Conservation (phyloP, 331 rosid species). For the Acacia pycnantha region DNA sequence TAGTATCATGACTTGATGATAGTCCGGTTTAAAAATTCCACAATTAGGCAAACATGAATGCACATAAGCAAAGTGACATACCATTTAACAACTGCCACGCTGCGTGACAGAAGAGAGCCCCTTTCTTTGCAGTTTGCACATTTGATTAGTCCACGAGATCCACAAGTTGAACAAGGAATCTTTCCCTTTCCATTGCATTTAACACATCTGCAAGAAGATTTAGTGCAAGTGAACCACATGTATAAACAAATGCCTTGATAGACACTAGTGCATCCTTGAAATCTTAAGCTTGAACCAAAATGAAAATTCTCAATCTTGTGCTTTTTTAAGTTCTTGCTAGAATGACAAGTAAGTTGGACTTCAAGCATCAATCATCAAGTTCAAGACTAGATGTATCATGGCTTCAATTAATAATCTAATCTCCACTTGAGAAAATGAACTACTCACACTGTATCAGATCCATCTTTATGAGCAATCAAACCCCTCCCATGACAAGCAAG, state of each 20-base stretch:
- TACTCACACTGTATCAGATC: constrained; percentile 86
- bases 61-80: constrained; percentile 37
- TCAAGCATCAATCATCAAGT: not conserved
- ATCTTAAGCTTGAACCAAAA: constrained; percentile 10
- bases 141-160: constrained; percentile 77
- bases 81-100: constrained; percentile 73
- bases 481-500: constrained; percentile 90
- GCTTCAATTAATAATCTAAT: constrained; percentile 15
- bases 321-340: not conserved
- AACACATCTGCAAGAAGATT: constrained; percentile 72
- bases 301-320: constrained; percentile 9
- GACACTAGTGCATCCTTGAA: constrained; percentile 26
- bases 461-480: constrained; percentile 92
- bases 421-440: constrained; percentile 13
- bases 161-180: constrained; percentile 81
- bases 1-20: not conserved
- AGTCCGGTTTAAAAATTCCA: not conserved
- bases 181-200: constrained; percentile 82
- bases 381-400: not conserved
- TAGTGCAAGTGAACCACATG: constrained; percentile 20
- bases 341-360: too few relatives aligned
- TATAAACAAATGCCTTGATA: constrained; percentile 3
- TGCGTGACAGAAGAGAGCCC: constrained; percentile 74
- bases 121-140: constrained; percentile 65
- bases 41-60: constrained; percentile 4